Evolutionary conservation across 2,329 filamentous ascomycete species (phyloP), one percentile per base, ranked within the genome.

Genomic region (Aspergillus glaucus): DNA sequence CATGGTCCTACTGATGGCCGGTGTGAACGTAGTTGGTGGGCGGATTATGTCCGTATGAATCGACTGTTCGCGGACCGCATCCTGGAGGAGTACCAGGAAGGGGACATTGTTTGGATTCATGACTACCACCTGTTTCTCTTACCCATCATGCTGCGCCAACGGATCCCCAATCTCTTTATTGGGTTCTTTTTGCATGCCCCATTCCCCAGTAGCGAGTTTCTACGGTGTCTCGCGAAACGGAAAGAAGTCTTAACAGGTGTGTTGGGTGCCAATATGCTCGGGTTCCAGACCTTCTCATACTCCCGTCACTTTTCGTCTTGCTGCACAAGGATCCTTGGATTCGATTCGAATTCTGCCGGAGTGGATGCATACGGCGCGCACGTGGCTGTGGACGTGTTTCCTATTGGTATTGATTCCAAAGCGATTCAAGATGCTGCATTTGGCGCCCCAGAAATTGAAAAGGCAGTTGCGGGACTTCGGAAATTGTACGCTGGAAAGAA

Each of bases 271-370:
- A 96, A 96, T 68, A 84, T 97, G 75, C 82, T 97, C 54, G 91
- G 90, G 1, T 96, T 97, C 73, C 92, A 97, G 70, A 93, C 90
- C 6, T 93, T 90, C 73, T 93, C 90, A 67, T 97, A 95, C 69
- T 92, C 91, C 12, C 84, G 91, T 21, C 92, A 97, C 68, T 97
- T 97, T 67, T 83, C 89, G 34, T 95, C 89, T 56, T 96, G 91
- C 72, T 96, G 91, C 70, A 94, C 89, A 1, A 83, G 91, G 22
- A 86, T 96, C 44, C 78, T 96, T 6, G 87, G 88, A n/a, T 95
- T 95, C 62, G 86, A 89, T 42, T 94, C 89, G 0, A 90, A 91
- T 50, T 83, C 83, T 1, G 83, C 85, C 3, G 89, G 91, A 5
- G 88, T 96, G 4, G 88, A 95, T 65, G 88, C 88, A 3, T 95